Evolutionary conservation across 2,329 filamentous ascomycete species (phyloP), one percentile per base, ranked within the genome.

Genomic region (Polytolypa hystricis): DNA sequence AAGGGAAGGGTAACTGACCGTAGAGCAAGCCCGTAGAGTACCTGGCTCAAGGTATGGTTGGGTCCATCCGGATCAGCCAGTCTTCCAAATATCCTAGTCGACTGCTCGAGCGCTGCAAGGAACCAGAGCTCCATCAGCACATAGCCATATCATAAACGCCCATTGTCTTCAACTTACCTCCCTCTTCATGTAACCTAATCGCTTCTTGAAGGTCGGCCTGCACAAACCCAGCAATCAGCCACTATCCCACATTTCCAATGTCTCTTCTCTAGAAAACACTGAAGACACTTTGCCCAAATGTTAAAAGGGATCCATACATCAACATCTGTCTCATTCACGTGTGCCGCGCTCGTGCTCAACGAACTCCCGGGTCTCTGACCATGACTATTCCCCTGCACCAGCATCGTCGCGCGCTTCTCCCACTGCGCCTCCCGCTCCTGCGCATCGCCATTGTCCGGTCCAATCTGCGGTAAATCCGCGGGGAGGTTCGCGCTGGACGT

Each of bases 11-110:
- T n/a, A n/a, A 69, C 74, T 62, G 60, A 87, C 81, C 85, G 74
- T 47, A 95, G 63, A 35, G 89, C 87, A 40, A 98, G 80, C 3
- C 91, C 91, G 56, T 94, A 98, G 36, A 98, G 72, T 23, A 98
- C 91, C 64, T 98, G 89, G 52, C 85, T 91, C 45, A 98, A 70
- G 27, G 91, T 84, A 61, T 96, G 94, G 56, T 95, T 94, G 33
- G 80, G 76, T 16, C 84, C 86, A 37, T 77, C 70, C 0, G 84
- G 84, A 56, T 94, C 80, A 36, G 91, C 91, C 47, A 98, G 68
- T 42, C 71, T 69, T 18, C 77, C 82, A 62, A 98, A 98, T 61
- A 96, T 75, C 35, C 68, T 66, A n/a, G 91, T 95, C 36, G 86
- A 91, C 51, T 70, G 64, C 51, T 77, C 74, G 39, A 94, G 70